Base-by-base conservation (phyloP, 73 alveolate genomes). In the Urostyla sp. region DNA sequence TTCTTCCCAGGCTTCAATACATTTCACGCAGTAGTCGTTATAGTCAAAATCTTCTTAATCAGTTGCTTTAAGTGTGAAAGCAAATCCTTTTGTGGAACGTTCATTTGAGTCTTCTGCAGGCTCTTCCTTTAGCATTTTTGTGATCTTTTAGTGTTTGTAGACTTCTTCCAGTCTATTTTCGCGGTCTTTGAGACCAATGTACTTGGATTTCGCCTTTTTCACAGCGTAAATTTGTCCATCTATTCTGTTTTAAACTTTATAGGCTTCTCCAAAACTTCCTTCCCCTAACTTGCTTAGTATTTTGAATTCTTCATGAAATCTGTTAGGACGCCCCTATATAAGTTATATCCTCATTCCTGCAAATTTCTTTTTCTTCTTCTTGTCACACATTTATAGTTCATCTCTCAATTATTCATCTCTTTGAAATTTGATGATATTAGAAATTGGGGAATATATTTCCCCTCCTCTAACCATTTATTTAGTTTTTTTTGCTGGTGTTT, bases 1-100 rank as follows among this genome's bases (percentile, higher is more conserved):
- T 44, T 82, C 91, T 72, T 82, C 91, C 91, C 91, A 82, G 0
- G 91, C 91, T 51, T 69, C 80, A 53, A 36, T 36, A 2, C 52
- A 45, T 32, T 54, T 50, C 7, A 82, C 31, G 40, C 80, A 66
- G 27, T 66, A 66, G 8, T 45, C 80, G 13, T 54, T 21, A 66
- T 40, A 66, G 5, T 27, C n/a, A 2, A 11, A 7, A 28, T 28
- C 51, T 15, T 40, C 10, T 11, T 40, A 15, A 40, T 40, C 51
- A 11, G 51, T 40, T 11, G 51, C 8, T 26, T 32, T 0, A 38
- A 31, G 40, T 16, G 6, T 24, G 76, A 66, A 27, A n/a, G n/a
- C n/a, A 11, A 18, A 5, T 26, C 72, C 23, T 35, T 53, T 18
- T 54, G 34, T 11, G 30, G 16, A 11, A 59, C 60, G 1, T 20